These are phyloP conservation scores for Paradendryphiella salina DNA, from an alignment of 2,329 filamentous ascomycete genomes.

Conservation along the genomic window DNA sequence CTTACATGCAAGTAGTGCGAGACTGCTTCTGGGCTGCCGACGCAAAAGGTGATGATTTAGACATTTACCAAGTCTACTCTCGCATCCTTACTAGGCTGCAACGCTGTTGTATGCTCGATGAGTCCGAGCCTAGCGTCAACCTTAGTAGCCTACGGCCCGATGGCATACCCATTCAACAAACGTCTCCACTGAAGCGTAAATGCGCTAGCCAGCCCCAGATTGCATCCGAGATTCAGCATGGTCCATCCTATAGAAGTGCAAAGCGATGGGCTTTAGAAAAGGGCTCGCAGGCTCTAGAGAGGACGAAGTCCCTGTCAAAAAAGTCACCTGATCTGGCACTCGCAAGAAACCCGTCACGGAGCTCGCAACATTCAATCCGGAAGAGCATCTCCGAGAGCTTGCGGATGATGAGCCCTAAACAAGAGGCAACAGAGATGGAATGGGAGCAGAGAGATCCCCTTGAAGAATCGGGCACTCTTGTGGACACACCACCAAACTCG, in stretches of 20 bases:
- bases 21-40: slow-evolving; percentile 73
- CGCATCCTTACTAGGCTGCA: slow-evolving; percentile 53
- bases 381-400: slow-evolving; percentile 41
- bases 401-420: slow-evolving; percentile 36
- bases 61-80: slow-evolving; percentile 41
- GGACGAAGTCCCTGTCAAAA: slow-evolving; percentile 39
- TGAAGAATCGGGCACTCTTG: slow-evolving; percentile 35
- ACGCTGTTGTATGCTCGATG: slow-evolving; percentile 47
- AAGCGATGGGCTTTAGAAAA: slow-evolving; percentile 46
- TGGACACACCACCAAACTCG: slow-evolving; percentile 34
- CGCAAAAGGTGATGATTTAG: slow-evolving; percentile 36
- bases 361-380: slow-evolving; percentile 41
- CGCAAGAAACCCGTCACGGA: slow-evolving; percentile 36
- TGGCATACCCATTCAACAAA: slow-evolving; percentile 23
- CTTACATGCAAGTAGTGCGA: slow-evolving; percentile 75
- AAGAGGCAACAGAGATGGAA: slow-evolving; percentile 36
- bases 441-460: slow-evolving; percentile 36
- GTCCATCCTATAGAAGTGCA: slow-evolving; percentile 41
- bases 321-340: slow-evolving; percentile 35
- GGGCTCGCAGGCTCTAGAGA: slow-evolving; percentile 41
- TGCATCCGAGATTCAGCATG: slow-evolving; percentile 31
- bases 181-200: slow-evolving; percentile 41
- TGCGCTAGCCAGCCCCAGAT: slow-evolving; percentile 31
- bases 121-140: slow-evolving; percentile 41
- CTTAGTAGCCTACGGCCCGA: slow-evolving; percentile 32